Conservation (phyloP, 169 alveolate species). For the Perkinsus marinus region DNA sequence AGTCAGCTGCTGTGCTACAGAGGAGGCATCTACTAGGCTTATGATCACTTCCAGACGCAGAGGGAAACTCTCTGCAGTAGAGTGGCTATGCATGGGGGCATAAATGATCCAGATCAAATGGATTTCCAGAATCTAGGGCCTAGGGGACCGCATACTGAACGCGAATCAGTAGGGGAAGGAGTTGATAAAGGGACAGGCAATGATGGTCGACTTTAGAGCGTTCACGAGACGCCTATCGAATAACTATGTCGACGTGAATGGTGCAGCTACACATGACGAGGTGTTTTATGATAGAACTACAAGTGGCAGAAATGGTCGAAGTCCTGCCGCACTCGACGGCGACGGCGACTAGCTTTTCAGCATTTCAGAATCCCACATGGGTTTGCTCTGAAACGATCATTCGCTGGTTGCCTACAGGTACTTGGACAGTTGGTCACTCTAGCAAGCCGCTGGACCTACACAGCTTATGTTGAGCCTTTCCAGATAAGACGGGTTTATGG, state of each 20-base stretch:
- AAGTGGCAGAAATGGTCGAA: neutral
- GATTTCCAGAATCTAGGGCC: too few relatives aligned
- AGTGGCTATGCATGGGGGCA: neutral
- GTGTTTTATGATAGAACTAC: neutral
- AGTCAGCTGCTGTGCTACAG: neutral
- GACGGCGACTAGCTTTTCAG: neutral
- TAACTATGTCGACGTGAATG: too few relatives aligned
- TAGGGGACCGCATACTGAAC: too few relatives aligned
- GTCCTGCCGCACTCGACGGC: neutral
- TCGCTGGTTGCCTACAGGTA: neutral
- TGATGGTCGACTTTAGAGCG: too few relatives aligned
- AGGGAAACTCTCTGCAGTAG: neutral
- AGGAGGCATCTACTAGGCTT: neutral
- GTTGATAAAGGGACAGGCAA: too few relatives aligned
- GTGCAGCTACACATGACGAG: neutral
- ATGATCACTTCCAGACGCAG: neutral
- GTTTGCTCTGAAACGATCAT: neutral
- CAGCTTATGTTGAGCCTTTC: neutral
- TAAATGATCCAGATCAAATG: too few relatives aligned
- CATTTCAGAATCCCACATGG: neutral
- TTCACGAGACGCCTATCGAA: too few relatives aligned
- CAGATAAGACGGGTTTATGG: neutral
- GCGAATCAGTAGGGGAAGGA: too few relatives aligned
- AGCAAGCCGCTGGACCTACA: neutral
- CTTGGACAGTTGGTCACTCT: neutral